Evolutionary conservation across 441 rosid genomes (phyloP), one percentile per base, ranked within the genome.

Genomic region (Bocquillonia castaneifolia): DNA sequence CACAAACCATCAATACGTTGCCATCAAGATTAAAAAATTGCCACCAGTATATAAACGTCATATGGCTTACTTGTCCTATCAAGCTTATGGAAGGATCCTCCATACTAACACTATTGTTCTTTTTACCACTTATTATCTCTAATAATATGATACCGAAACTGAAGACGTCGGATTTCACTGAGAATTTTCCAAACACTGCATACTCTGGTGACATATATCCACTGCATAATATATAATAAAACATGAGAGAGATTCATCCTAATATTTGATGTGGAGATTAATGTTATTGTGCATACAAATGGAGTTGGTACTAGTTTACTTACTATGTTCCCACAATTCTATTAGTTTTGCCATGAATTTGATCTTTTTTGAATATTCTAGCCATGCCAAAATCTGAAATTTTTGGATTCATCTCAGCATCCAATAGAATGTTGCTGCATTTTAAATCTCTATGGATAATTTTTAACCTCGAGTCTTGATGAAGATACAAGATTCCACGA

Each of bases 191-290:
- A 4, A 70, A 66, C 26, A 84, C 69, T 59, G 77, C 83, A 51
- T 79, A 79, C 40, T 82, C 84, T 0, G 80, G 79, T 6, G 85
- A 79, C 78, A 79, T 76, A 29, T 86, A 82, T n/a, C 78, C 78
- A n/a, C 76, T 83, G 64, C 65, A 72, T 25, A 22, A 25, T 17
- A 48, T 2, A 20, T 12, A 52, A 0, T 52, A 3, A n/a, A n/a
- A n/a, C n/a, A n/a, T n/a, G n/a, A n/a, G n/a, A n/a, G n/a, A n/a
- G n/a, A n/a, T n/a, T n/a, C n/a, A n/a, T n/a, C n/a, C n/a, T n/a
- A n/a, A n/a, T n/a, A n/a, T n/a, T n/a, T n/a, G n/a, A n/a, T n/a
- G n/a, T n/a, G n/a, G n/a, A n/a, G n/a, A n/a, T n/a, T n/a, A n/a
- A 3, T 20, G n/a, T 54, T 2, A 14, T 5, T 13, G 8, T 31